Conservation (phyloP, 2,329 filamentous ascomycete species). For the Cercospora sp. region DNA sequence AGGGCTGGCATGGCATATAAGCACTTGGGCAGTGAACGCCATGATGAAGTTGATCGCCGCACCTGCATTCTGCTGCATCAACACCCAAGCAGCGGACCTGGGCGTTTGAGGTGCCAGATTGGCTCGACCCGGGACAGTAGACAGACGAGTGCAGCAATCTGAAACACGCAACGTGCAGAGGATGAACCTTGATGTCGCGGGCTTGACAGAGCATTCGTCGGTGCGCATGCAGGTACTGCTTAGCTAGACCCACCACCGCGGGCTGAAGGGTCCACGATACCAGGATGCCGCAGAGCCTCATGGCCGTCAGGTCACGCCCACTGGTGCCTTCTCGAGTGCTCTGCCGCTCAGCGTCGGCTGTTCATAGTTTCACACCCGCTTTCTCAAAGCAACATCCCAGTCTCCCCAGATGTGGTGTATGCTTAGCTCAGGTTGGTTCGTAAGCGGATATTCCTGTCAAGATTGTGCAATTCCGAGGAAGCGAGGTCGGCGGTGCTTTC, state of each 20-base stretch:
- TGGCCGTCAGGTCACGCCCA: constrained; percentile 4
- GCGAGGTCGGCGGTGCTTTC: not conserved
- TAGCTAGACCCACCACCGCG: constrained; percentile 24
- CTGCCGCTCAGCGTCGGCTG: not conserved
- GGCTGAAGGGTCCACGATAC: constrained; percentile 14
- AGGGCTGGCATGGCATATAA: constrained; percentile 29
- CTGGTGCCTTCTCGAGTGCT: not conserved
- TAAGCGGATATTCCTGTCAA: not conserved
- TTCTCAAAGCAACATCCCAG: not conserved
- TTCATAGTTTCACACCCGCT: not conserved
- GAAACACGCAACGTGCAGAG: constrained; percentile 29
- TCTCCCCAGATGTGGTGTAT: not conserved
- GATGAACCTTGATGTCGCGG: constrained; percentile 27
- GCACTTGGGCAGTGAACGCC: constrained; percentile 16
- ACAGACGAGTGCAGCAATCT: constrained; percentile 26
- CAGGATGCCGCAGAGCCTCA: constrained; percentile 18
- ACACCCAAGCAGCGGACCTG: constrained; percentile 13
- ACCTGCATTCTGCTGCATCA: constrained; percentile 22
- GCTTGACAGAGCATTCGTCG: constrained; percentile 31
- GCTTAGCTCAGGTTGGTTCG: not conserved
- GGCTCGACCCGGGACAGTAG: constrained; percentile 27
- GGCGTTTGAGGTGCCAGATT: constrained; percentile 27
- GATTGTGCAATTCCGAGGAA: not conserved
- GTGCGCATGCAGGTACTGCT: constrained; percentile 32
- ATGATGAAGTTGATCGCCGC: constrained; percentile 31